phyloP scores from a whole-genome alignment of 305 asterid genomes.

The Solanum hybrid region DNA sequence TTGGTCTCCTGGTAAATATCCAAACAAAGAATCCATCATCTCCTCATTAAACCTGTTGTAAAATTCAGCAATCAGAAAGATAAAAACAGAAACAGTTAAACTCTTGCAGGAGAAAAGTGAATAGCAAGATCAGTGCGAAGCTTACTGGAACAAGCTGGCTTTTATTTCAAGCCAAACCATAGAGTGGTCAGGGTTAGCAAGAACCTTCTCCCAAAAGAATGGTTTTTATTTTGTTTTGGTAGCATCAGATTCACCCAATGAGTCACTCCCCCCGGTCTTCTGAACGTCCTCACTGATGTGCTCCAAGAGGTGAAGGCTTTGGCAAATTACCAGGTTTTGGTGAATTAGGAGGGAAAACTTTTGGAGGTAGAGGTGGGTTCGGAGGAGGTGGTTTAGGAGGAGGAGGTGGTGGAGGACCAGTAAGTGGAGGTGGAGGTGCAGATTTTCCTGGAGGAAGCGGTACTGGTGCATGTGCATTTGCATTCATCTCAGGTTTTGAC shows the following conservation, averaged over 20 bases:
- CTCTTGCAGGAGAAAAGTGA: background rate
- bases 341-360: slow-evolving; percentile 56
- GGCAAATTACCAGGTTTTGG: slow-evolving; percentile 31
- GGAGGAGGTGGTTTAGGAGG: slow-evolving; percentile 61
- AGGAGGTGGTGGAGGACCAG: slow-evolving; percentile 43
- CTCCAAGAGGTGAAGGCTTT: slow-evolving; percentile 47
- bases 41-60: slow-evolving; percentile 75
- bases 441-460: slow-evolving; percentile 69
- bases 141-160: slow-evolving; percentile 92
- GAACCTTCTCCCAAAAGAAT: slow-evolving; percentile 91
- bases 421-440: slow-evolving; percentile 15
- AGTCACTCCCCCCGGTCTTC: slow-evolving; percentile 19
- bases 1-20: slow-evolving; percentile 43
- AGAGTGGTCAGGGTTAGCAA: slow-evolving; percentile 70
- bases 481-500: slow-evolving; percentile 14
- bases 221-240: slow-evolving; percentile 86
- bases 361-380: slow-evolving; percentile 73
- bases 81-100: background rate
- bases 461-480: slow-evolving; percentile 17
- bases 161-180: slow-evolving; percentile 96
- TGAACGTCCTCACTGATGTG: slow-evolving; percentile 26
- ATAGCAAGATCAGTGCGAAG: background rate
- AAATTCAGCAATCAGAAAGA: slow-evolving; percentile 6
- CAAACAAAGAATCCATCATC: slow-evolving; percentile 89
- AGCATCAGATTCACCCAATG: slow-evolving; percentile 44